Conservation (phyloP, 1,284 basidiomycete genomes). For the Fistulinella cinereoalba region DNA sequence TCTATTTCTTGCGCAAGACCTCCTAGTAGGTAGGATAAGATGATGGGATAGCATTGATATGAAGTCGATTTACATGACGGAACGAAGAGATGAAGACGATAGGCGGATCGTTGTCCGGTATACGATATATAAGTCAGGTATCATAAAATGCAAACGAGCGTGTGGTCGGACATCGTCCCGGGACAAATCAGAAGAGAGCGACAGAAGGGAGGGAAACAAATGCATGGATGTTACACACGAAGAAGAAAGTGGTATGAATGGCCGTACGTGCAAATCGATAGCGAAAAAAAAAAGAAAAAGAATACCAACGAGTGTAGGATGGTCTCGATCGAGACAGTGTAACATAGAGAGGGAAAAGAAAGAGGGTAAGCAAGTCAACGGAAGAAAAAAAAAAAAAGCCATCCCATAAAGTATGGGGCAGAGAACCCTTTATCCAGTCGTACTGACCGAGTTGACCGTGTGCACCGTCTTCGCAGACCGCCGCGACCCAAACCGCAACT, state of each 20-base stretch:
- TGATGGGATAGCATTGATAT: conserved; percentile 19
- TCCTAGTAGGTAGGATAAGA: not conserved
- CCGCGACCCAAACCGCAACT: conserved; percentile 66
- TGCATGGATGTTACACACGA: conserved; percentile 18
- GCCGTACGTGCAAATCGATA: conserved; percentile 20
- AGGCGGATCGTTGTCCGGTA: conserved; percentile 20
- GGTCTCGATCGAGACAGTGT: conserved; percentile 21
- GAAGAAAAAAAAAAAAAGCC: conserved; percentile 1
- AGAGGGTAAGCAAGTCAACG: not conserved
- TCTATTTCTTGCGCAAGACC: too few species aligned
- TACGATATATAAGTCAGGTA: too few species aligned
- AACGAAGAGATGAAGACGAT: conserved; percentile 21
- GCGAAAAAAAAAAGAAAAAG: conserved; percentile 4
- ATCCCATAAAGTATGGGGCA: not conserved
- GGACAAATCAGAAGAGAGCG: not conserved
- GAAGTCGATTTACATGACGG: conserved; percentile 18
- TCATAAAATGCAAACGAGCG: too few species aligned
- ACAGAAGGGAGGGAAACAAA: not conserved
- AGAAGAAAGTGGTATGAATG: conserved; percentile 11
- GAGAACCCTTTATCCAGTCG: conserved; percentile 9
- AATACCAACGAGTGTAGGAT: conserved; percentile 35
- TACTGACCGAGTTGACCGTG: conserved; percentile 13
- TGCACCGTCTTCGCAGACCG: conserved; percentile 56
- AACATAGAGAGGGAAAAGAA: conserved; percentile 1
- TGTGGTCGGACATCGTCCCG: too few species aligned